Evolutionary conservation across 75 land plant genomes (phyloP).

Genomic region (Selaginella moellendorffii): DNA sequence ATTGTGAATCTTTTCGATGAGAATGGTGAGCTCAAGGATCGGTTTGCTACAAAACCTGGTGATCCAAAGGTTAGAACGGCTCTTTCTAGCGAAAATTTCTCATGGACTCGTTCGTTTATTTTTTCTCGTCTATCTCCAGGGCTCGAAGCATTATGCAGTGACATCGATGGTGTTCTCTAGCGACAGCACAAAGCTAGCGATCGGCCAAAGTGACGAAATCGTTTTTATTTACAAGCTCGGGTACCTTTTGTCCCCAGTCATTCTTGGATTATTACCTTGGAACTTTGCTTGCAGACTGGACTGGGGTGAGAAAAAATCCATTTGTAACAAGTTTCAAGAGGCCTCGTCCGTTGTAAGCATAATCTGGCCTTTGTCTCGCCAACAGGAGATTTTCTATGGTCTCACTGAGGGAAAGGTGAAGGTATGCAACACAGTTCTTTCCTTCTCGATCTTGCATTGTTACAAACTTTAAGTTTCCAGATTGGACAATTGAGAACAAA

Average conservation of each 20-base stretch:
- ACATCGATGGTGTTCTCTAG: conserved; percentile 28
- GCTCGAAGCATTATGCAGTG: conserved; percentile 25
- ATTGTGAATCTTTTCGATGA: conserved; percentile 31
- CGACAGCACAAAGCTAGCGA: conserved; percentile 30
- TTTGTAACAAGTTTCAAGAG: conserved; percentile 34
- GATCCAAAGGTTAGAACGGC: conserved; percentile 24
- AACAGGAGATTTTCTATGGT: conserved; percentile 22
- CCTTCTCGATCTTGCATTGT: not conserved
- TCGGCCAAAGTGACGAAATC: conserved; percentile 31
- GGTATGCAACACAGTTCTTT: conserved; percentile 2
- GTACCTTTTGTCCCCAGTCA: not conserved
- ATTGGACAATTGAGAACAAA: conserved; percentile 31
- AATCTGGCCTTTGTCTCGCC: conserved; percentile 19
- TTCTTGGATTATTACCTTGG: not conserved
- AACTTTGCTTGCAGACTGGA: conserved; percentile 13
- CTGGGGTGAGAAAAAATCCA: conserved; percentile 35
- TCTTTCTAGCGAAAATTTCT: no score
- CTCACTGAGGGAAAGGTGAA: conserved; percentile 31
- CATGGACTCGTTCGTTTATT: no score
- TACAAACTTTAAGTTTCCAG: not conserved
- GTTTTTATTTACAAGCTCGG: conserved; percentile 29
- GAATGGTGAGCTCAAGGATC: conserved; percentile 27
- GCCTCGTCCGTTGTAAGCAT: conserved; percentile 13
- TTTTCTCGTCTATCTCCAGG: no score
- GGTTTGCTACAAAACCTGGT: conserved; percentile 29